These are phyloP conservation scores for Debaryomyces tyrocola DNA, from an alignment of 805 yeast genomes.

Conservation along the genomic window DNA sequence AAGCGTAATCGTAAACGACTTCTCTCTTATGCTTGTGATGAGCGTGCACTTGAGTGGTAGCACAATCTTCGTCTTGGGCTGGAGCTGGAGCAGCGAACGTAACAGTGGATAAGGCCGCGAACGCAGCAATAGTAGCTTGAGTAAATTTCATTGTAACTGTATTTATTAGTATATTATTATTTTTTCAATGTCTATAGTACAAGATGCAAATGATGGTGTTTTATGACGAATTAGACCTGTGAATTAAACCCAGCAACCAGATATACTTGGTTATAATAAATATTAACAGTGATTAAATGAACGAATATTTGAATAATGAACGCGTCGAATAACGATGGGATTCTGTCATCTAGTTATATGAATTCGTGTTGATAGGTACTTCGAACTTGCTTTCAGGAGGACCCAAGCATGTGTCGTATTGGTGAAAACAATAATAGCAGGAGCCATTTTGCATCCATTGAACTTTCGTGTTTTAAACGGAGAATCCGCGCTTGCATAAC, in stretches of 20 bases:
- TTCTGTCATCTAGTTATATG: no score
- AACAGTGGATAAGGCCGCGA: constrained; percentile 16
- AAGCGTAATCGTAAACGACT: constrained; percentile 45
- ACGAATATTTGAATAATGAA: no score
- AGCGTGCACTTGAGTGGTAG: constrained; percentile 49
- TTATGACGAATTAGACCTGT: no score
- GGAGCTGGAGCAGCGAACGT: constrained; percentile 21
- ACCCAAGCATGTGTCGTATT: neutral
- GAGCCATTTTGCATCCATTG: neutral
- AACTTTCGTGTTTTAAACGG: neutral
- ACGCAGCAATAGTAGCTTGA: constrained; percentile 16
- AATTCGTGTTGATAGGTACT: no score
- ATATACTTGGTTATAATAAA: no score
- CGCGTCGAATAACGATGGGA: no score
- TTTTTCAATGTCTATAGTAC: neutral
- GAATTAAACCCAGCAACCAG: no score
- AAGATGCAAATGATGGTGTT: neutral
- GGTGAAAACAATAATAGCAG: neutral
- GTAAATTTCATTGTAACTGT: constrained; percentile 11
- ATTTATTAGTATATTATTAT: neutral
- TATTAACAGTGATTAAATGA: no score
- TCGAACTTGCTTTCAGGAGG: neutral
- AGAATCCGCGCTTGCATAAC: neutral
- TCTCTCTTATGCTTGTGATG: constrained; percentile 66
- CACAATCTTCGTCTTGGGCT: constrained; percentile 29